A percentile compares a stretch with the other conserved stretches of the same genome.
Evolutionary conservation across 306 rosid species (phyloP).

Genomic region (Lablab purpureus): DNA sequence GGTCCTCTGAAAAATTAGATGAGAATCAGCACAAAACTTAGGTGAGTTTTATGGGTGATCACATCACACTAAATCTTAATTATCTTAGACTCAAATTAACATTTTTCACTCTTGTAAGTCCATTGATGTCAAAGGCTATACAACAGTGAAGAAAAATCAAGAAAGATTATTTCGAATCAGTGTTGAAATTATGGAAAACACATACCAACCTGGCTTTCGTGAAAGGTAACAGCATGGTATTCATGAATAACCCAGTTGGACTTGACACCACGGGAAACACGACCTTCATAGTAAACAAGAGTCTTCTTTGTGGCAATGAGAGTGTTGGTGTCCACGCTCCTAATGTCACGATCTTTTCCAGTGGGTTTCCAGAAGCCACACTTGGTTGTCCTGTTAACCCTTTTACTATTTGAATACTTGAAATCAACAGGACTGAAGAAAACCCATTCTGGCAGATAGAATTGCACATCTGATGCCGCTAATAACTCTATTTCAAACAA

Average conservation of each 20-base stretch:
- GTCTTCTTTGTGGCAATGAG: slow-evolving; percentile 70
- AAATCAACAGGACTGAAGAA: slow-evolving; percentile 55
- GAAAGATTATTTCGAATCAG: neutral
- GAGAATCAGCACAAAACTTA: neutral
- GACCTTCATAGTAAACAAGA: slow-evolving; percentile 58
- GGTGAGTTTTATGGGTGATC: neutral
- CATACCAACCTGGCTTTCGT: slow-evolving; percentile 50
- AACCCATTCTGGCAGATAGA: slow-evolving; percentile 63
- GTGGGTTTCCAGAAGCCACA: slow-evolving; percentile 79
- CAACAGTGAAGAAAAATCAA: neutral
- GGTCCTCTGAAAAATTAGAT: slow-evolving; percentile 50
- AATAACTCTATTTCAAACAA: neutral
- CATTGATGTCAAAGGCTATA: neutral
- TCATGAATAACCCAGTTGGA: slow-evolving; percentile 76
- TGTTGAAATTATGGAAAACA: neutral
- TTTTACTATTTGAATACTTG: slow-evolving; percentile 48
- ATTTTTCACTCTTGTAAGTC: too few species aligned
- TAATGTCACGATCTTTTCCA: slow-evolving; percentile 53
- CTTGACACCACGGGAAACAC: slow-evolving; percentile 29
- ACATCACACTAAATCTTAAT: too few species aligned
- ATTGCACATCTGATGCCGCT: slow-evolving; percentile 32
- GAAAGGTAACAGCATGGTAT: slow-evolving; percentile 48
- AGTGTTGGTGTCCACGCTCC: slow-evolving; percentile 10
- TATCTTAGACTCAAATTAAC: too few species aligned
- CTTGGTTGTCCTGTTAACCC: slow-evolving; percentile 53